Base-by-base conservation (phyloP, 495 filamentous ascomycete genomes). In the Hypoxylon rickii region DNA sequence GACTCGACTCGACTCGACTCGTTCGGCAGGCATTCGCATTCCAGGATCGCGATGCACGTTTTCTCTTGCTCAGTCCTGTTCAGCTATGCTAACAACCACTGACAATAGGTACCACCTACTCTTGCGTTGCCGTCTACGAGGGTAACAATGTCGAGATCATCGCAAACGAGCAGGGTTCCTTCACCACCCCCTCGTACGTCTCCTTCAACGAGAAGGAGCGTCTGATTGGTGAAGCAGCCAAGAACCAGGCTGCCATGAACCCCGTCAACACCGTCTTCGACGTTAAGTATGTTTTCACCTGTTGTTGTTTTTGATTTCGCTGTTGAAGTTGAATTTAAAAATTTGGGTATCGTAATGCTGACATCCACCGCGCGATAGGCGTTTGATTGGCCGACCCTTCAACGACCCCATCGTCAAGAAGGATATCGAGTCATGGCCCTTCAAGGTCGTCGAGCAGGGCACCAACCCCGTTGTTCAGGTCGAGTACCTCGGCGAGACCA, bases 231-330 rank as follows among this genome's bases (percentile, higher is more conserved):
- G 94, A 98, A 84, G 88, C 93, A 31, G 94, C 94, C 73, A 97
- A 97, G 88, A 98, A 97, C 83, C 94, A 97, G 81, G 92, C 95
- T 71, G 94, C 94, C 73, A 96, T 97, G 87, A 98, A 97, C 86
- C 94, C 94, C 43, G 76, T 77, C 68, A 95, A 97, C 84, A 97
- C 95, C 61, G 86, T 98, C 79, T 98, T 97, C 81, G 94, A 98
- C 75, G 90, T 93, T 69, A 97, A 97, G 83, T 86, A 73, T 52
- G 79, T 77, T 49, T 55, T 34, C 16, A 34, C 15, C 41, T 24
- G 21, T 26, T 33, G 18, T 19, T 21, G 29, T 36, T n/a, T 13
- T 13, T n/a, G n/a, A 22, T 37, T 43, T 20, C 7, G 6, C 17
- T 45, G 22, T 45, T 36, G 3, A 1, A 32, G n/a, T n/a, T n/a